Percentiles rank a stretch among this genome's conserved stretches.
phyloP scores from a whole-genome alignment of 345 rosid species.

The Pistacia integerrima region DNA sequence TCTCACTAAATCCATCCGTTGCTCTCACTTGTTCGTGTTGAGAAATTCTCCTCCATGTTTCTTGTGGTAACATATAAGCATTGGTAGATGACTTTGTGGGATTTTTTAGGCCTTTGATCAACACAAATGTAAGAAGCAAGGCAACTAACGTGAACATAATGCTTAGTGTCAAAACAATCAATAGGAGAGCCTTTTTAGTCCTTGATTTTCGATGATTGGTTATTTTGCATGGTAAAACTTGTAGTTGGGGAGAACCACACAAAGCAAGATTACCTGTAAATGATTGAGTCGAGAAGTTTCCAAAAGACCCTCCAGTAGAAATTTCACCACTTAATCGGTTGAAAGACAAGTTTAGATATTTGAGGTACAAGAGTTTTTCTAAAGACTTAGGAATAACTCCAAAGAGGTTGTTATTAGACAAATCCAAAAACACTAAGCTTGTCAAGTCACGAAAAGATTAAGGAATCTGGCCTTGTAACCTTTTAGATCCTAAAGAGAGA shows the following conservation, averaged over 20 bases:
- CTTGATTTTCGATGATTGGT: background rate
- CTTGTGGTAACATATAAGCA: too few species aligned
- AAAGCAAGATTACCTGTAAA: slow-evolving; percentile 8
- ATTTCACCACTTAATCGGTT: slow-evolving; percentile 21
- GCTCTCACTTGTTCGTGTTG: slow-evolving; percentile 7
- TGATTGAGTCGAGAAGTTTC: slow-evolving; percentile 13
- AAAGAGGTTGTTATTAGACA: slow-evolving; percentile 14
- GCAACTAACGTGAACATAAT: background rate
- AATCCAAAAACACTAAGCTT: slow-evolving; percentile 19
- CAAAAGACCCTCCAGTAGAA: slow-evolving; percentile 9
- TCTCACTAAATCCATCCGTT: slow-evolving; percentile 19
- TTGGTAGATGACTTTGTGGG: too few species aligned
- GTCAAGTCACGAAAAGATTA: slow-evolving; percentile 10
- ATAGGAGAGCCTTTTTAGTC: background rate
- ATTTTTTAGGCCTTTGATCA: background rate
- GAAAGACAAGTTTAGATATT: slow-evolving; percentile 10
- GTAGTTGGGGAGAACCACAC: slow-evolving; percentile 8
- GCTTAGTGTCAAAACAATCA: background rate
- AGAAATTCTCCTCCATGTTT: slow-evolving; percentile 12
- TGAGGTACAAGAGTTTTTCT: slow-evolving; percentile 6
- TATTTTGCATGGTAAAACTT: slow-evolving; percentile 10
- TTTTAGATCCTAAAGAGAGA: background rate
- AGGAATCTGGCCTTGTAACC: slow-evolving; percentile 18
- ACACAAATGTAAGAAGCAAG: background rate
- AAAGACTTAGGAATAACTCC: slow-evolving; percentile 19